Base-by-base conservation (phyloP, 805 yeast species). In the Clavispora vitiphila region DNA sequence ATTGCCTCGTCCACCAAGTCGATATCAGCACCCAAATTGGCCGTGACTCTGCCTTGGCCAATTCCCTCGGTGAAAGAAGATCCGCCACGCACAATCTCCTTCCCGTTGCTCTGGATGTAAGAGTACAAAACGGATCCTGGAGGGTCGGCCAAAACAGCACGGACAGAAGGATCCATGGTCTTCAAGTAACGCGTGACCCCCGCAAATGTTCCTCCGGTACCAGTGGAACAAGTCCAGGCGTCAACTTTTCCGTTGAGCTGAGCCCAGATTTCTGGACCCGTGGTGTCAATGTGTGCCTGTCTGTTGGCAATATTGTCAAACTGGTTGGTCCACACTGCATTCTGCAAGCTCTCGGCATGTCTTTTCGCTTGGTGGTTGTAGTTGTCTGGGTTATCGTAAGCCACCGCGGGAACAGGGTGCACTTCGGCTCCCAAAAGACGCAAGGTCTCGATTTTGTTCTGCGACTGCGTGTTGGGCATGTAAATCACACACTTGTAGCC, bases 1-100 rank as follows among this genome's bases (percentile, higher is more conserved):
- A 86, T 63, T 1, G 96, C 95, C 52, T 83, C 95, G 58, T 90
- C 96, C 27, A 87, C 72, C 24, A 81, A 61, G 8, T 73, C 82
- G 22, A 88, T 67, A 48, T 87, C 96, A 34, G 79, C 84, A 14
- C 71, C 71, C 62, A 90, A 72, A 62, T 90, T 90, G 48, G 77
- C 83, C 5, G 96, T 90, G 54, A 90, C 83, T 54, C 97, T 76
- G 36, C 96, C 96, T 65, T 90, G 97, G 22, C 97, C 97, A 65
- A 90, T 88, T 24, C 97, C 97, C 67, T 90, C 97, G 22, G 96
- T 90, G 62, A 90, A 88, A 0, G 95, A 84, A 3, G 87, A 78
- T 23, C 97, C 97, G 1, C 76, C 72, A 55, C 89, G 77, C 34
- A 79, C 87, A 42, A 83, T 64, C 9, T 76, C 72, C 57, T 81